Evolutionary conservation across 116 monocot species (phyloP), one percentile per base, ranked within the genome.

Genomic region (Dioscorea cayenensis): DNA sequence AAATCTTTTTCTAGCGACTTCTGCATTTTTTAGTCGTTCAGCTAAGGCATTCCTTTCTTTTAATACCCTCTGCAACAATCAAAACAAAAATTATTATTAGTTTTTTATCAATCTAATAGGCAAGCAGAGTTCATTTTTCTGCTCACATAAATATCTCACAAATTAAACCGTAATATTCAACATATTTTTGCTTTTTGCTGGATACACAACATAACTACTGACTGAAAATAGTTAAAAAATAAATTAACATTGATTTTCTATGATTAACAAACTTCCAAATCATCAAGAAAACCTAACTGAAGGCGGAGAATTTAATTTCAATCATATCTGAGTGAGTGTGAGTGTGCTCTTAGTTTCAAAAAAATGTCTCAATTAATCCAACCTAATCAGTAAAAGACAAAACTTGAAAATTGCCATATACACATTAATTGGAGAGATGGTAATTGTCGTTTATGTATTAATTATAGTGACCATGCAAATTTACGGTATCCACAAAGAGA

Each of bases 41-140:
- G 90, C 84, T 64, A 99, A 61, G 2, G 83, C 83, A 83, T 85
- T 94, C 74, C 91, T 99, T 78, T 99, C 99, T 78, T 90, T 99
- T 17, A 78, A 73, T 65, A 89, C 74, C 84, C 78, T 94, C 99
- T 99, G 82, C 43, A 78, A 27, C 36, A 58, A 52, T n/a, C 11
- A 63, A 55, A 55, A 16, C n/a, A 5, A 43, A 43, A 43, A 25
- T 25, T 43, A 25, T 25, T 43, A 9, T 43, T 43, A 43, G 7
- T 12, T 43, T 43, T 43, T 43, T 3, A 43, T 43, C 43, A 43
- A 43, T 9, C 4, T 9, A 43, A 7, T 6, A 43, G 12, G 11
- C 43, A 43, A 43, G 43, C 43, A 43, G 11, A 43, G 43, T 43
- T 12, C 14, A 55, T n/a, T 18, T 55, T 55, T 55, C 14, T 18